Evolutionary conservation across 2,329 filamentous ascomycete genomes (phyloP).

Genomic region (Aschersonia sp.): DNA sequence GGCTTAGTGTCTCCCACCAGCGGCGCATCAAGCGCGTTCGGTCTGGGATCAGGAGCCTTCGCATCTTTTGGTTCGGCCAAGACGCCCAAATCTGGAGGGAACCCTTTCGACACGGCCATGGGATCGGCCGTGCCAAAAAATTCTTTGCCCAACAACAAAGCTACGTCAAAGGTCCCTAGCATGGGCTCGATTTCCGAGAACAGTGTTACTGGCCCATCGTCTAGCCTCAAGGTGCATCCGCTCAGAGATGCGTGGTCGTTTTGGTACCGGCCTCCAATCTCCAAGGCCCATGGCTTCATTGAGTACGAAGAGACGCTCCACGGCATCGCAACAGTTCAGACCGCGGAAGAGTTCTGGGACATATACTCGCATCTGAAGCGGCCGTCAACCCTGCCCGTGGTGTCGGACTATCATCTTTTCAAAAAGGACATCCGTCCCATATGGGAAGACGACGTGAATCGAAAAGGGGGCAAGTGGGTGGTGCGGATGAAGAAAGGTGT

Average conservation of each 20-base stretch:
- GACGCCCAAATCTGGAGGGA: conserved; percentile 73
- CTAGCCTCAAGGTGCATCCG: conserved; percentile 30
- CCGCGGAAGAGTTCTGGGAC: conserved; percentile 81
- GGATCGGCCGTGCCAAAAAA: conserved; percentile 23
- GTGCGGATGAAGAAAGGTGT: conserved; percentile 95
- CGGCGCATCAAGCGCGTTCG: conserved; percentile 77
- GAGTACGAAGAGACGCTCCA: conserved; percentile 97
- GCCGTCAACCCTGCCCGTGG: conserved; percentile 74
- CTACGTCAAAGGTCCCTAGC: conserved; percentile 13
- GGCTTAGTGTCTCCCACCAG: conserved; percentile 25
- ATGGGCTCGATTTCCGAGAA: conserved; percentile 34
- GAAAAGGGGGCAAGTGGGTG: conserved; percentile 93
- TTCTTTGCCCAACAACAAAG: conserved; percentile 14
- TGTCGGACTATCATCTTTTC: conserved; percentile 97
- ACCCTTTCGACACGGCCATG: conserved; percentile 64
- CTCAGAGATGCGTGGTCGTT: conserved; percentile 87
- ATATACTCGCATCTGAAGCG: conserved; percentile 83
- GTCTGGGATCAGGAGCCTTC: conserved; percentile 87
- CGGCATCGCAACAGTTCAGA: conserved; percentile 66
- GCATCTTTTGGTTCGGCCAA: conserved; percentile 74
- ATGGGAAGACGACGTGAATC: conserved; percentile 98
- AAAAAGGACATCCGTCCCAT: conserved; percentile 92
- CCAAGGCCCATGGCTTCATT: conserved; percentile 73
- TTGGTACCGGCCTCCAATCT: conserved; percentile 93
- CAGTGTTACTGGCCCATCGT: conserved; percentile 14